Evolutionary conservation across 768 basidiomycete species (phyloP).

Genomic region (Calocera cornea): DNA sequence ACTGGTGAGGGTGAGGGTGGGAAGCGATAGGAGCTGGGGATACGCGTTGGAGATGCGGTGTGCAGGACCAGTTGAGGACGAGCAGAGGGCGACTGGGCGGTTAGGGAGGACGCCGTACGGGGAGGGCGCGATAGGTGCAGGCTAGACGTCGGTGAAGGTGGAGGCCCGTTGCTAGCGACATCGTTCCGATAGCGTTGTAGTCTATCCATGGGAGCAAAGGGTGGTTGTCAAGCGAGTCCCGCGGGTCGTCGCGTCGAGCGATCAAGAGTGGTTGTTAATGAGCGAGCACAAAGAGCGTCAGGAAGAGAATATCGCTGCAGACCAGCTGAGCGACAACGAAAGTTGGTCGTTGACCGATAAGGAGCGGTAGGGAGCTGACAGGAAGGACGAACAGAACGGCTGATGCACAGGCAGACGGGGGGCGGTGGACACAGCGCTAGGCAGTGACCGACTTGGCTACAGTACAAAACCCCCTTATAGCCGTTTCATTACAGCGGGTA

Average conservation of each 20-base stretch:
- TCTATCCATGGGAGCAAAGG: not conserved
- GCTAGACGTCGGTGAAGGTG: not conserved
- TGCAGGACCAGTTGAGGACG: not conserved
- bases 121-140: not conserved
- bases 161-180: not conserved
- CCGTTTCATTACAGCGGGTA: not conserved
- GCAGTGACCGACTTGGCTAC: not conserved
- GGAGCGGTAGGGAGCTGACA: not conserved
- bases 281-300: not conserved
- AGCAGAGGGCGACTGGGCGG: not conserved
- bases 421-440: not conserved
- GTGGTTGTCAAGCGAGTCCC: not conserved
- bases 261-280: not conserved
- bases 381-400: not conserved
- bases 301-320: not conserved
- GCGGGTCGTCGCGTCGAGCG: not conserved
- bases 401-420: not conserved
- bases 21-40: not conserved
- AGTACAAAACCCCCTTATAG: not conserved
- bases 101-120: not conserved
- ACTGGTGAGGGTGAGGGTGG: not conserved
- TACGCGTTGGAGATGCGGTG: not conserved
- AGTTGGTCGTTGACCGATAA: not conserved
- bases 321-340: constrained; percentile 3
- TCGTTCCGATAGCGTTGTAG: not conserved